phyloP scores from a whole-genome alignment of 306 rosid genomes.

The Quercus bicolor region DNA sequence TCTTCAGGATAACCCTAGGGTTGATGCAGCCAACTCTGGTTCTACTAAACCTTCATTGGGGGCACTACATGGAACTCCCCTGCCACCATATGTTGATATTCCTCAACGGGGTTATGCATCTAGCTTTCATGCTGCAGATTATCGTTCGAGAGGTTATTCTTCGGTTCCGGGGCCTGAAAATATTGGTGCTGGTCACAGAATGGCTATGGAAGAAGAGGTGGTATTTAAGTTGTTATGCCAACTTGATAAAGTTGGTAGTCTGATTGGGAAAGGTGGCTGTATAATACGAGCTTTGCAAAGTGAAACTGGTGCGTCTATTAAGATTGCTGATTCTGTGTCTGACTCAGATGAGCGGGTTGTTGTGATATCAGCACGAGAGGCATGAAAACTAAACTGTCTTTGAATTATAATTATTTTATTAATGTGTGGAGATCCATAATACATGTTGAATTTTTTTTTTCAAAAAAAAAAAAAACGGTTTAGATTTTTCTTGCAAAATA shows the following conservation, averaged over 20 bases:
- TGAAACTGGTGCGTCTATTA: slow-evolving; percentile 85
- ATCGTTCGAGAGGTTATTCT: slow-evolving; percentile 56
- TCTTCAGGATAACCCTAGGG: slow-evolving; percentile 51
- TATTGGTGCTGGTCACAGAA: slow-evolving; percentile 47
- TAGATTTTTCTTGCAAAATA: not conserved
- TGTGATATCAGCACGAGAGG: slow-evolving; percentile 82
- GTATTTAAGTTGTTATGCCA: slow-evolving; percentile 78
- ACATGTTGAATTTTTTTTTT: not conserved
- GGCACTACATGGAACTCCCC: slow-evolving; percentile 28
- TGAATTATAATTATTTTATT: slow-evolving; percentile 9
- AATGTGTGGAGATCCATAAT: not conserved
- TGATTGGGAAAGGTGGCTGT: slow-evolving; percentile 90
- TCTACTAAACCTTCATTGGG: slow-evolving; percentile 42
- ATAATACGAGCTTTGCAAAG: slow-evolving; percentile 66
- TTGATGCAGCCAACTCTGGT: slow-evolving; percentile 42
- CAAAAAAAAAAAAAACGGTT: not conserved
- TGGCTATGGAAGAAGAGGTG: slow-evolving; percentile 72
- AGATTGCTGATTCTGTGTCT: slow-evolving; percentile 68
- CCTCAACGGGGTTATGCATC: slow-evolving; percentile 42
- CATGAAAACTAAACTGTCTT: slow-evolving; percentile 29
- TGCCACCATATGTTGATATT: slow-evolving; percentile 44
- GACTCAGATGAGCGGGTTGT: slow-evolving; percentile 78
- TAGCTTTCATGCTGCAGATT: slow-evolving; percentile 42
- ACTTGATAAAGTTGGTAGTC: slow-evolving; percentile 82
- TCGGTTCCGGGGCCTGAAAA: slow-evolving; percentile 55